Conservation (phyloP, 2,329 filamentous ascomycete genomes). For the Pestalotiopsis sp. region DNA sequence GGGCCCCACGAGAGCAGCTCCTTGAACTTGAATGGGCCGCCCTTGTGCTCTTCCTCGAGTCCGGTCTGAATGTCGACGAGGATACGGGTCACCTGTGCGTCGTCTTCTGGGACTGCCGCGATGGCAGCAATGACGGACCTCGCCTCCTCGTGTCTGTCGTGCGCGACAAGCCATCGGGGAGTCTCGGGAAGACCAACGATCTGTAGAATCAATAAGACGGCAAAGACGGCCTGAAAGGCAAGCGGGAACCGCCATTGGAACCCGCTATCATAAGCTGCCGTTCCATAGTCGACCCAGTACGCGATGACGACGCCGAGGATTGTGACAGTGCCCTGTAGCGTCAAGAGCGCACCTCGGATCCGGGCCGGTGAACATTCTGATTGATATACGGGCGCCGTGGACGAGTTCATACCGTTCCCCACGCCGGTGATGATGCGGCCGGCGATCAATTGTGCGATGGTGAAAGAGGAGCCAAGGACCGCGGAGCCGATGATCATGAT, state of each 20-base stretch:
- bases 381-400: constrained; percentile 41
- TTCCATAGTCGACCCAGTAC: constrained; percentile 31
- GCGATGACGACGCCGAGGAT: constrained; percentile 49
- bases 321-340: constrained; percentile 48
- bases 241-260: constrained; percentile 10
- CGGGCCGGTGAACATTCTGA: constrained; percentile 35
- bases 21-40: constrained; percentile 21
- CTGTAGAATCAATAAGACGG: constrained; percentile 36
- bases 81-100: constrained; percentile 17
- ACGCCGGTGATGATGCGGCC: constrained; percentile 48
- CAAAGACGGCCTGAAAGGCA: constrained; percentile 30
- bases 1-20: constrained; percentile 24
- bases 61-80: constrained; percentile 19
- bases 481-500: constrained; percentile 46
- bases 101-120: constrained; percentile 16
- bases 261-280: neutral
- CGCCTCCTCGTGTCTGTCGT: constrained; percentile 33
- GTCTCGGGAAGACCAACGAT: constrained; percentile 39
- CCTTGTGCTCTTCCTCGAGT: constrained; percentile 19
- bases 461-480: constrained; percentile 40
- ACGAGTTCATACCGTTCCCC: constrained; percentile 39
- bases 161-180: constrained; percentile 35
- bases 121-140: constrained; percentile 19
- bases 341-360: constrained; percentile 50
- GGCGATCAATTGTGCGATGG: constrained; percentile 43